Percentiles rank a stretch among this genome's conserved stretches.
phyloP scores from a whole-genome alignment of 768 basidiomycete species.

The Lentinula sp. region DNA sequence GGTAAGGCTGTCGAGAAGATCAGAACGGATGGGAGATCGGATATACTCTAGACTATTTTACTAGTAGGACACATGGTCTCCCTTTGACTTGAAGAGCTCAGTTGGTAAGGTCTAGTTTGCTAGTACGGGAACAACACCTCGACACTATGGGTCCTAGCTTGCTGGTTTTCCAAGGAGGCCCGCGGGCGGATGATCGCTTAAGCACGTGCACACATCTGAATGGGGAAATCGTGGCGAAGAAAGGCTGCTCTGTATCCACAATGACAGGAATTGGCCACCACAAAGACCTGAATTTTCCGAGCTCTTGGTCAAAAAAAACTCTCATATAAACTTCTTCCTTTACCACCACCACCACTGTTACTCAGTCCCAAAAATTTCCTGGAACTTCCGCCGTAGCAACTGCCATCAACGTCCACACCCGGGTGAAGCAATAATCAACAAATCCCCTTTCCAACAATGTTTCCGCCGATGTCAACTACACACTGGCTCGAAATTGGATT shows the following conservation, averaged over 20 bases:
- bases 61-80: no score
- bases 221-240: background rate
- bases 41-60: no score
- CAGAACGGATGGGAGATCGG: no score
- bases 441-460: background rate
- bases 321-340: background rate
- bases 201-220: background rate
- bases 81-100: no score
- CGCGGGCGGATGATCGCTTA: no score
- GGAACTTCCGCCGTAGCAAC: no score
- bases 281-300: background rate
- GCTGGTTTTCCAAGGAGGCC: no score
- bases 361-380: no score
- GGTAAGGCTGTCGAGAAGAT: no score
- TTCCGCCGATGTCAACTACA: background rate
- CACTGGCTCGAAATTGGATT: background rate
- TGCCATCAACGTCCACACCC: background rate
- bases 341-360: background rate
- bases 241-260: background rate
- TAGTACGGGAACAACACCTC: no score
- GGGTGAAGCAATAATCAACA: background rate
- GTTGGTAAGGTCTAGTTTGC: no score
- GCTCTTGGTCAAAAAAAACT: background rate
- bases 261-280: background rate
- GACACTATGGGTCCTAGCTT: no score